These are phyloP conservation scores for Dillenia turbinata DNA, from an alignment of 164 flowering plant genomes.

Conservation along the genomic window DNA sequence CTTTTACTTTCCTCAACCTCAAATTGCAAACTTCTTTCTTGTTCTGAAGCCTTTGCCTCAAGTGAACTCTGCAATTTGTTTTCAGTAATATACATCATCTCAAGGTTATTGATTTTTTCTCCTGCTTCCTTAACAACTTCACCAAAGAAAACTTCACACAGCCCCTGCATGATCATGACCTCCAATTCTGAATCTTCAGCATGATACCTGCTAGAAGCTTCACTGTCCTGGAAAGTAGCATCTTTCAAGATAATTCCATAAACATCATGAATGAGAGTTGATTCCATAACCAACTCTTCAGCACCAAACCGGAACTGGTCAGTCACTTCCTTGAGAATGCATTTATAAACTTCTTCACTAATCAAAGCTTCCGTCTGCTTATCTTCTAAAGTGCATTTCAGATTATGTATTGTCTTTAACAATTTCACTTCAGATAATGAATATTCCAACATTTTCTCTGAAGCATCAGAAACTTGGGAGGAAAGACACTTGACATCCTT, in stretches of 20 bases:
- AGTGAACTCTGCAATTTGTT: conserved; percentile 22
- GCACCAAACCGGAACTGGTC: conserved; percentile 11
- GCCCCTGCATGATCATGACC: conserved; percentile 33
- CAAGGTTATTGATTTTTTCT: conserved; percentile 19
- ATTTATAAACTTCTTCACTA: conserved; percentile 42
- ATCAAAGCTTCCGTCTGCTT: conserved; percentile 34
- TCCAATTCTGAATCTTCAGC: conserved; percentile 42
- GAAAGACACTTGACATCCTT: conserved; percentile 44
- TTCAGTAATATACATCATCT: conserved; percentile 25
- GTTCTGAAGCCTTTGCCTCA: conserved; percentile 32
- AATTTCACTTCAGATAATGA: conserved; percentile 38
- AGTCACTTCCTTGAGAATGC: conserved; percentile 37
- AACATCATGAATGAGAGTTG: conserved; percentile 19
- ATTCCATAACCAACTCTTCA: conserved; percentile 30
- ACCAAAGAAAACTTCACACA: conserved; percentile 30
- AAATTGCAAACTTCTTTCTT: conserved; percentile 22
- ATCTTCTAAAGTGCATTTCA: conserved; percentile 41
- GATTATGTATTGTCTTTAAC: conserved; percentile 29
- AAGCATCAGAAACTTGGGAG: conserved; percentile 44
- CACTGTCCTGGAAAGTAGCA: conserved; percentile 19
- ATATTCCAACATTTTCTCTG: conserved; percentile 33
- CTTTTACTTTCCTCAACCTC: conserved; percentile 37
- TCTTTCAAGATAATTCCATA: conserved; percentile 26
- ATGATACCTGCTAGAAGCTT: conserved; percentile 12
- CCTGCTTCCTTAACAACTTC: conserved; percentile 43